These are phyloP conservation scores for Apium graveolens DNA, from an alignment of 129 eudicot species.

Conservation along the genomic window DNA sequence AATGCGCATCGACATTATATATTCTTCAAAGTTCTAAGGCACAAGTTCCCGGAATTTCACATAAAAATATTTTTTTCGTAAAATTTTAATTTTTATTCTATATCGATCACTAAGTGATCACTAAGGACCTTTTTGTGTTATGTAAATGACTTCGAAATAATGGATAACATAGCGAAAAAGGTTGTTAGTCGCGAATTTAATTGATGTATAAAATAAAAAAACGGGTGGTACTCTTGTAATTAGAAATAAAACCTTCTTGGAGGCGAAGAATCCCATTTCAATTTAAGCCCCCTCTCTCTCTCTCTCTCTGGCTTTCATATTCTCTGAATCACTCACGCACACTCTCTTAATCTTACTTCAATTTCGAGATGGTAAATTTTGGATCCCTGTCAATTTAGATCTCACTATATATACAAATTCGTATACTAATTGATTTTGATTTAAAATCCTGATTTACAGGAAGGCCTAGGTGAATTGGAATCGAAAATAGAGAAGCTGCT, in stretches of 20 bases:
- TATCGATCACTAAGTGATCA: too few relatives aligned
- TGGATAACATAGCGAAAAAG: too few relatives aligned
- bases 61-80: too few relatives aligned
- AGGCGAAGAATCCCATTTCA: not conserved
- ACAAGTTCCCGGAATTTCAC: too few relatives aligned
- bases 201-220: too few relatives aligned
- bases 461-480: constrained; percentile 51
- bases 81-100: too few relatives aligned
- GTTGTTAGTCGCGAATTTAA: too few relatives aligned
- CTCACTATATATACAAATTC: not conserved
- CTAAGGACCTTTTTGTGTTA: too few relatives aligned
- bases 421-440: not conserved
- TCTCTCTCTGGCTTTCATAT: constrained; percentile 29
- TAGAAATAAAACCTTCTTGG: constrained; percentile 4
- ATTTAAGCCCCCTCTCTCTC: not conserved
- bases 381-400: not conserved
- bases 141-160: too few relatives aligned
- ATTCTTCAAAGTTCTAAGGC: too few relatives aligned
- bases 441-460: constrained; percentile 25
- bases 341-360: constrained; percentile 5
- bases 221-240: not conserved
- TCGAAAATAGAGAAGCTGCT: constrained; percentile 64
- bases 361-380: constrained; percentile 29
- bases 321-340: not conserved
- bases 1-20: too few relatives aligned